Evolutionary conservation across 441 rosid species (phyloP), one percentile per base, ranked within the genome.

Genomic region (Gossypium davidsonii): DNA sequence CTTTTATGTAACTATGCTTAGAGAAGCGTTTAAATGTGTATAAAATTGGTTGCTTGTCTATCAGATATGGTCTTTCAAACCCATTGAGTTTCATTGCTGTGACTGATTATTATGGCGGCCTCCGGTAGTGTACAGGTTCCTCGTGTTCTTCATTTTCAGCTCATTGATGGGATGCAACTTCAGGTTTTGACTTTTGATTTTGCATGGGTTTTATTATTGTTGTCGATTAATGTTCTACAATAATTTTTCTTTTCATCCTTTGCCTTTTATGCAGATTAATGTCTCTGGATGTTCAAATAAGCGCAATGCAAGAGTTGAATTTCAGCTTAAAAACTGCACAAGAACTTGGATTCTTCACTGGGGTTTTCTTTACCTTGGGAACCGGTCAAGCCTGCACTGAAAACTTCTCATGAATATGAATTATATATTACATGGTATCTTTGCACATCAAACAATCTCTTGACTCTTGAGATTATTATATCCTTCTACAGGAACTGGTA

Each of bases 271-370:
- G 66, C 70, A 89, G 93, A 84, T 79, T 80, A 82, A 79, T 76
- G 82, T 87, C 49, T 81, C 80, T 52, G 85, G 90, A 9, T 81
- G 78, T 73, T 82, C 83, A 31, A 76, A 15, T 79, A 83, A 83
- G 66, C 81, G 71, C 67, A 82, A 85, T 70, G 89, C 81, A 52
- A 89, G 90, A 78, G 87, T 83, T 82, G 88, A 85, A 77, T 82
- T 87, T 81, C 91, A 80, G 76, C 86, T 87, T 39, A 86, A 78
- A 76, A 84, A 87, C 73, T 85, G 91, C 78, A 61, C 65, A 37
- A 80, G 81, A 77, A 76, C 84, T 75, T 89, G 91, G 89, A 74
- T 89, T 82, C 88, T 89, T 77, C 90, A 85, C 74, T 86, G 91
- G 93, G 93, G 90, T 60, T 84, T 83, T 80, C 51, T 86, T 72